Evolutionary conservation across 2,329 filamentous ascomycete genomes (phyloP).

Genomic region (Plectosphaerella sp.): DNA sequence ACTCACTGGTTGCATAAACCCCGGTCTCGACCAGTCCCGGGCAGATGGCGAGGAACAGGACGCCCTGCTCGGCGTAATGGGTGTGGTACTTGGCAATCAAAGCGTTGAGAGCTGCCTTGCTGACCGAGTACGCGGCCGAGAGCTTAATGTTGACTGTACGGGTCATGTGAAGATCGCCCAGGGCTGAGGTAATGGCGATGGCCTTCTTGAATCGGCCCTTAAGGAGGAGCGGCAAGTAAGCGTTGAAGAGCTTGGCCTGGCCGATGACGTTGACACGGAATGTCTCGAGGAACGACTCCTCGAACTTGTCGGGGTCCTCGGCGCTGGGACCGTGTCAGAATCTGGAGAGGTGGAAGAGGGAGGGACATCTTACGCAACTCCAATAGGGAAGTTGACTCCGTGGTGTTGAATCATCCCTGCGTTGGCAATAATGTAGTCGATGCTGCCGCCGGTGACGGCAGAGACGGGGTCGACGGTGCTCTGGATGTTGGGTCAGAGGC

Average conservation of each 20-base stretch:
- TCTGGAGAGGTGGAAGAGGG: not conserved
- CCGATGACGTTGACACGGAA: conserved; percentile 42
- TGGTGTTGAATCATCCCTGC: conserved; percentile 29
- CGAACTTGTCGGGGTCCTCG: conserved; percentile 6
- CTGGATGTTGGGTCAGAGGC: conserved; percentile 35
- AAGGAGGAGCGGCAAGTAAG: conserved; percentile 47
- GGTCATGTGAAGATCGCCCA: conserved; percentile 40
- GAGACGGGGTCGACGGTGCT: conserved; percentile 15
- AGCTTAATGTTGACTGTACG: conserved; percentile 27
- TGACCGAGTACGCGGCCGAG: conserved; percentile 36
- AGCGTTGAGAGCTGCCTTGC: conserved; percentile 49
- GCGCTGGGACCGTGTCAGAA: conserved; percentile 1
- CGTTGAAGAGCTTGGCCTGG: conserved; percentile 47
- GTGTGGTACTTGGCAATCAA: conserved; percentile 48
- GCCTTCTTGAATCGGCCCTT: conserved; percentile 50
- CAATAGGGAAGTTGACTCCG: conserved; percentile 25
- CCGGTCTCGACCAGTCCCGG: conserved; percentile 47
- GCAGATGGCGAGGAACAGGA: conserved; percentile 46
- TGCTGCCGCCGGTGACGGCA: conserved; percentile 26
- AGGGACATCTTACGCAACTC: conserved; percentile 26
- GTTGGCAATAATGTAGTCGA: conserved; percentile 52
- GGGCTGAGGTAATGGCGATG: conserved; percentile 42
- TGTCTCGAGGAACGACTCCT: conserved; percentile 25
- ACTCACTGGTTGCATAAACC: conserved; percentile 16
- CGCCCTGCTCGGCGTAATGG: conserved; percentile 41